phyloP scores from a whole-genome alignment of 345 rosid genomes.

The Dipteronia dyeriana region DNA sequence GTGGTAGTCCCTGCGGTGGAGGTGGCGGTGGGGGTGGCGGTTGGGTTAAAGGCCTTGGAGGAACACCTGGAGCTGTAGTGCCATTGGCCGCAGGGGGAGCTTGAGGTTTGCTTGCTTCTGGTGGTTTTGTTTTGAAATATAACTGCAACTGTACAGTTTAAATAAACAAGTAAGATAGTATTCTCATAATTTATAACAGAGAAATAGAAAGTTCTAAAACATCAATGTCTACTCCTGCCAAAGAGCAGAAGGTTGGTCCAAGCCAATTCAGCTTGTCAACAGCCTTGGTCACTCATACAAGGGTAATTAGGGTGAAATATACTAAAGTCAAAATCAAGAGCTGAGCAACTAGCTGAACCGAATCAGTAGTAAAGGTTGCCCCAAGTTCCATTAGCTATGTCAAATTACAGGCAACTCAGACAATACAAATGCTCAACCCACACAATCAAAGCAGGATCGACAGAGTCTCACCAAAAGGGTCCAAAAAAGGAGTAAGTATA shows the following conservation, averaged over 20 bases:
- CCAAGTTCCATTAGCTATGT: not conserved
- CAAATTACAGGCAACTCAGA: not conserved
- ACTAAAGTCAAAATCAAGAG: not conserved
- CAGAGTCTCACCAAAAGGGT: not conserved
- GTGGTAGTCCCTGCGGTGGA: slow-evolving; percentile 61
- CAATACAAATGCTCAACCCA: slow-evolving; percentile 1
- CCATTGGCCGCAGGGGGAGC: slow-evolving; percentile 63
- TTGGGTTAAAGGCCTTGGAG: slow-evolving; percentile 52
- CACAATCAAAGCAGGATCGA: not conserved
- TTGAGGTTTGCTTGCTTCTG: slow-evolving; percentile 76
- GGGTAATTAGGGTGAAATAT: not conserved
- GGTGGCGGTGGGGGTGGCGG: slow-evolving; percentile 75
- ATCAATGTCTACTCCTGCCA: not conserved
- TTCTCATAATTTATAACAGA: not conserved
- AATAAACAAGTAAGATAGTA: not conserved
- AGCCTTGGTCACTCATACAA: not conserved
- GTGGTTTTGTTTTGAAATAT: slow-evolving; percentile 81
- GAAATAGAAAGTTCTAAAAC: not conserved
- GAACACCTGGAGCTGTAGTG: slow-evolving; percentile 58
- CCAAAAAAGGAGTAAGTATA: not conserved
- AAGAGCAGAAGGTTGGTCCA: not conserved
- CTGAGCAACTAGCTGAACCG: not conserved
- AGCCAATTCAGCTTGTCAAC: not conserved
- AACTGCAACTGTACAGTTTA: slow-evolving; percentile 71
- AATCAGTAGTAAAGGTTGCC: not conserved